These are phyloP conservation scores for Cordyceps cateniannulata DNA, from an alignment of 2,329 filamentous ascomycete genomes.

Conservation along the genomic window DNA sequence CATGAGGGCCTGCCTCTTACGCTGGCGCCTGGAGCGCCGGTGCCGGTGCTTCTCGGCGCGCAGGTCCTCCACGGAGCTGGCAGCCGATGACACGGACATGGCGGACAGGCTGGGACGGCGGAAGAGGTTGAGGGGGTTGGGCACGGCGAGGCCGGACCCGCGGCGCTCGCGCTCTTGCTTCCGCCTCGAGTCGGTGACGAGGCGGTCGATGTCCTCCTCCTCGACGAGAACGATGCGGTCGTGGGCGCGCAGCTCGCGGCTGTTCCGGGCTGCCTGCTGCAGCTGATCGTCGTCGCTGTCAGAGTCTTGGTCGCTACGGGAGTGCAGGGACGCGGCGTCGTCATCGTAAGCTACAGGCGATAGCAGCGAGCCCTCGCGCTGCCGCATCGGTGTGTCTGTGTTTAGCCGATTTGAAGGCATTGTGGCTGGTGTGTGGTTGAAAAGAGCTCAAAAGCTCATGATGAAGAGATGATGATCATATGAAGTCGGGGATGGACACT, in stretches of 20 bases:
- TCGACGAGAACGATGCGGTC: slow-evolving; percentile 67
- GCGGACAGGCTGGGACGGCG: slow-evolving; percentile 30
- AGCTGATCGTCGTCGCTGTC: slow-evolving; percentile 72
- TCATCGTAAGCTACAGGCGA: slow-evolving; percentile 61
- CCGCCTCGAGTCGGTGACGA: slow-evolving; percentile 48
- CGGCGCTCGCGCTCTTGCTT: slow-evolving; percentile 44
- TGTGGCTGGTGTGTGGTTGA: neutral
- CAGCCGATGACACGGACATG: slow-evolving; percentile 26
- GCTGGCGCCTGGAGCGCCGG: slow-evolving; percentile 43
- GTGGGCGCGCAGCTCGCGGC: slow-evolving; percentile 61
- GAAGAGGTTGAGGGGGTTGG: slow-evolving; percentile 43
- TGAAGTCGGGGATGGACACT: too few relatives aligned
- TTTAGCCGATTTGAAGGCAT: slow-evolving; percentile 2
- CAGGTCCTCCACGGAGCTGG: slow-evolving; percentile 43
- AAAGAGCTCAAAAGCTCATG: slow-evolving; percentile 5
- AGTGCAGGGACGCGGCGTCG: slow-evolving; percentile 61
- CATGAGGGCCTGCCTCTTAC: slow-evolving; percentile 47
- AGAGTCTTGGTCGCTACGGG: slow-evolving; percentile 64
- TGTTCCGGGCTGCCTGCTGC: slow-evolving; percentile 58
- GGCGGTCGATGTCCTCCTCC: slow-evolving; percentile 62
- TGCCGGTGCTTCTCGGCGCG: slow-evolving; percentile 37
- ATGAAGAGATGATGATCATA: slow-evolving; percentile 1
- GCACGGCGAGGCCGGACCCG: slow-evolving; percentile 42
- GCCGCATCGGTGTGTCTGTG: slow-evolving; percentile 9
- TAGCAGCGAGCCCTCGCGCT: slow-evolving; percentile 42